Conservation (phyloP, 2,329 filamentous ascomycete species). For the Blumeria hordei region DNA sequence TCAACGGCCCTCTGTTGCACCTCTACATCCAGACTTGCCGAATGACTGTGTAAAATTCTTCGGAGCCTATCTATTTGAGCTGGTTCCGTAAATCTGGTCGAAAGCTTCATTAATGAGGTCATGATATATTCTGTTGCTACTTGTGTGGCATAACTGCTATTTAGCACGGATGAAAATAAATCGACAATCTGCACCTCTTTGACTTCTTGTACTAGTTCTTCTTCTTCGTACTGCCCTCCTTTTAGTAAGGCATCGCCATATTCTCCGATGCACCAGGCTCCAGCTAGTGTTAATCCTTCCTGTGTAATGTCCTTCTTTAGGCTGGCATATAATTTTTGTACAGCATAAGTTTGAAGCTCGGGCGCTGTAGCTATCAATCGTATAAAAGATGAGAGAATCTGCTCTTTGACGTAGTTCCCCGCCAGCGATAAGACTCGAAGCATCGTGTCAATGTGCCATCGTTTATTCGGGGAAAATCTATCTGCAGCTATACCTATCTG, state of each 20-base stretch:
- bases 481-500: conserved; percentile 96
- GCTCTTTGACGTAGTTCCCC: conserved; percentile 93
- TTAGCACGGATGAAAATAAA: conserved; percentile 74
- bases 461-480: conserved; percentile 83
- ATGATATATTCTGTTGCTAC: conserved; percentile 88
- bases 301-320: conserved; percentile 95
- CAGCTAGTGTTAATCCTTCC: conserved; percentile 79
- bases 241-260: conserved; percentile 77
- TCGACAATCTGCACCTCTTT: conserved; percentile 80
- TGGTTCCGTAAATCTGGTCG: conserved; percentile 59
- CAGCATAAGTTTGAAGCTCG: conserved; percentile 86
- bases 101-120: conserved; percentile 85
- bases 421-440: conserved; percentile 78
- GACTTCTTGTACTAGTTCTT: conserved; percentile 59
- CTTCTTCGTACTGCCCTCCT: conserved; percentile 81
- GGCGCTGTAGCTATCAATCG: conserved; percentile 84
- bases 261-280: conserved; percentile 93
- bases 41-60: conserved; percentile 50
- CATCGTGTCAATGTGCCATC: conserved; percentile 98
- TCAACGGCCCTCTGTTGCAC: conserved; percentile 91
- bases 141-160: conserved; percentile 83
- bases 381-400: conserved; percentile 89
- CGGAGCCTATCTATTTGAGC: conserved; percentile 73
- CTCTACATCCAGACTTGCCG: conserved; percentile 78
- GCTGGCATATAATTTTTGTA: conserved; percentile 77